phyloP scores from a whole-genome alignment of 2,329 filamentous ascomycete genomes.

The Cladophialophora bantiana region DNA sequence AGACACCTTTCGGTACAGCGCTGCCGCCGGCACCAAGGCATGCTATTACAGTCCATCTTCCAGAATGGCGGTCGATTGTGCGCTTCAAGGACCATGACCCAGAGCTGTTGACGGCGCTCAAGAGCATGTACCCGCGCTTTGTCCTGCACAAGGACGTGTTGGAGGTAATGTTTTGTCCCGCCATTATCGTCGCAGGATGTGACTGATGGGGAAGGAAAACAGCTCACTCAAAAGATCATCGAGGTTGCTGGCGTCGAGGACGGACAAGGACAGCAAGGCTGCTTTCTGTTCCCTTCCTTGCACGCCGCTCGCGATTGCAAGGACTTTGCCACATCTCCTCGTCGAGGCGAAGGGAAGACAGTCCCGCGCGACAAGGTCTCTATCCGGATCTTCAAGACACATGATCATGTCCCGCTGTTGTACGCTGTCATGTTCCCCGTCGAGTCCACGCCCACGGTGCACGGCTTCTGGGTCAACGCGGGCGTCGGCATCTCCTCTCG shows the following conservation, averaged over 20 bases:
- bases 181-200: background rate
- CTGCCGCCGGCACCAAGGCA: constrained; percentile 32
- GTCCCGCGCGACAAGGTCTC: constrained; percentile 16
- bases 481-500: constrained; percentile 35
- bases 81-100: constrained; percentile 21
- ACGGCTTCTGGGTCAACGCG: constrained; percentile 30
- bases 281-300: constrained; percentile 23
- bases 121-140: constrained; percentile 32
- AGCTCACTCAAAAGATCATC: constrained; percentile 26
- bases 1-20: constrained; percentile 29
- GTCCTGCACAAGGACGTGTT: constrained; percentile 28
- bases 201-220: background rate
- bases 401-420: constrained; percentile 2
- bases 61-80: constrained; percentile 23
- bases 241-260: constrained; percentile 11
- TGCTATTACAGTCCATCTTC: constrained; percentile 32
- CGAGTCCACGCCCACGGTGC: constrained; percentile 1
- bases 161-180: constrained; percentile 9
- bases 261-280: constrained; percentile 2
- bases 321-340: constrained; percentile 22
- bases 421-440: constrained; percentile 31
- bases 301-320: constrained; percentile 22
- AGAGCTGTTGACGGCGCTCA: constrained; percentile 22
- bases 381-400: constrained; percentile 21
- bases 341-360: constrained; percentile 7